Evolutionary conservation across 257 asterid species (phyloP).

Genomic region (Forsythia suspensa): DNA sequence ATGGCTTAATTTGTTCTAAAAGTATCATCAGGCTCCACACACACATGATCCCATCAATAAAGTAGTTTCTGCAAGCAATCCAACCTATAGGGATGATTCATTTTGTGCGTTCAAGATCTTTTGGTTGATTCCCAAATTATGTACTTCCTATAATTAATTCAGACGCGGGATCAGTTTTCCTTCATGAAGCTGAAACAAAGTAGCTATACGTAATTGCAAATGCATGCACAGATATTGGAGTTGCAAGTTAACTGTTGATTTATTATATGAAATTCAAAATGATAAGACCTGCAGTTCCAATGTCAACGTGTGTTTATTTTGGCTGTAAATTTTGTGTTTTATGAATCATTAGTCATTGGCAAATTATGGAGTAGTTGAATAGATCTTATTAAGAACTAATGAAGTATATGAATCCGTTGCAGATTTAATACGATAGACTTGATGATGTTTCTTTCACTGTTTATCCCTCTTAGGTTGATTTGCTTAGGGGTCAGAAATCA

Average conservation of each 20-base stretch:
- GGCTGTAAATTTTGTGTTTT: not conserved
- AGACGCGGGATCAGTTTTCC: not conserved
- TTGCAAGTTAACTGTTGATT: not conserved
- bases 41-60: not conserved
- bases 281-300: not conserved
- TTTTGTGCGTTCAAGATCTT: not conserved
- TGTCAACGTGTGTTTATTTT: not conserved
- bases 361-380: not conserved
- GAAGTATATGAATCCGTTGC: not conserved
- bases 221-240: not conserved
- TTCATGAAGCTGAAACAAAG: not conserved
- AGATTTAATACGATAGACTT: not conserved
- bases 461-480: slow-evolving; percentile 61
- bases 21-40: not conserved
- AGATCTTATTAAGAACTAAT: not conserved
- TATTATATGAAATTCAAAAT: not conserved
- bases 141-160: not conserved
- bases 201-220: no score
- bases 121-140: not conserved
- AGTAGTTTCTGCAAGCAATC: not conserved
- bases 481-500: slow-evolving; percentile 86
- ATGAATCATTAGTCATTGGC: not conserved
- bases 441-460: not conserved
- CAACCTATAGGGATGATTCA: not conserved
- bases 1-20: not conserved